Base-by-base conservation (phyloP, 116 monocot genomes). In the Thalassia testudinum region DNA sequence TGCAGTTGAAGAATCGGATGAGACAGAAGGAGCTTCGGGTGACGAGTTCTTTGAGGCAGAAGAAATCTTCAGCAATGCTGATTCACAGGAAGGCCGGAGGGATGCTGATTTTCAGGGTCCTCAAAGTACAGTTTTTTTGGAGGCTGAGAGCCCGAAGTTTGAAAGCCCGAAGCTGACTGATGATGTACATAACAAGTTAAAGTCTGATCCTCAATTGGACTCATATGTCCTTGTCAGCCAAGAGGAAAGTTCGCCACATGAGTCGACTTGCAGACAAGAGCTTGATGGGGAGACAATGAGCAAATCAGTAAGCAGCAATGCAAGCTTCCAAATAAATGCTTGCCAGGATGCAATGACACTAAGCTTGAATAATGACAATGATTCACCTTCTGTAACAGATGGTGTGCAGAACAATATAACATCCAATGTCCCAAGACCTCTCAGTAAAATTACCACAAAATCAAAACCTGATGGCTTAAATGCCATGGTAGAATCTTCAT, bases 31-130 rank as follows among this genome's bases (percentile, higher is more conserved):
- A 60, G 75, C 62, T 34, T 80, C 71, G 22, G 56, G 56, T 18
- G 45, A 45, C 10, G 53, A 52, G 56, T 97, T 97, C 59, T 97
- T 89, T 67, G 97, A 97, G 66, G 90, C 86, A 64, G 90, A 89
- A 67, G 97, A 97, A 54, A 85, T 86, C 26, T 85, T 89, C 57
- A 82, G 85, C 52, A 77, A 65, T 75, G 62, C 70, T 44, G 95
- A 95, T 34, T 81, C 62, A 57, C 69, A 77, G 34, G 85, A 90
- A 40, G 78, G 64, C 50, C 63, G 53, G 22, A 64, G 44, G 37
- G 77, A 83, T 69, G 51, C 22, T 45, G 79, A 74, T 67, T 22
- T 67, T 45, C 54, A 60, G 12, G 42, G 59, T 37, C 30, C 54
- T 65, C 28, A 70, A 24, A 45, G 23, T 23, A 11, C 29, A 50